phyloP scores from a whole-genome alignment of 345 rosid species.

The Gossypium rotundifolium region DNA sequence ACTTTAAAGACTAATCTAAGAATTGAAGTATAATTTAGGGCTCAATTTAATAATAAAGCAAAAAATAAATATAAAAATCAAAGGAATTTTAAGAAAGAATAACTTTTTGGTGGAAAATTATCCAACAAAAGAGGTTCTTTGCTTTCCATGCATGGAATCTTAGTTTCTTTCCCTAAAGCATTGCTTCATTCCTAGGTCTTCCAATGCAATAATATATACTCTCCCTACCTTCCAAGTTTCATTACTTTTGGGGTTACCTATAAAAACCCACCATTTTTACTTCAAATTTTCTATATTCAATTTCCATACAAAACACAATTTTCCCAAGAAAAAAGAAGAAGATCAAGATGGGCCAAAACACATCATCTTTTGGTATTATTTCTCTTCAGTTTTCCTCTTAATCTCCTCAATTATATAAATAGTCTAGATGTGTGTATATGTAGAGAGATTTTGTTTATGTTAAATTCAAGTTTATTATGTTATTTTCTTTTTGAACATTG shows the following conservation, averaged over 20 bases:
- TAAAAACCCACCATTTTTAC: neutral
- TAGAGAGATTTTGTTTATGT: neutral
- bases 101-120: no score
- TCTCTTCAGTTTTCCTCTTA: neutral
- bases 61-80: no score
- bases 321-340: neutral
- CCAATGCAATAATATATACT: neutral
- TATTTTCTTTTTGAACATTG: no score
- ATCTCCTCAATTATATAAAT: neutral
- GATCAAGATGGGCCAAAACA: conserved; percentile 16
- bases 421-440: neutral
- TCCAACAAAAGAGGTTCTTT: neutral
- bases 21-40: no score
- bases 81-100: no score
- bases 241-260: neutral
- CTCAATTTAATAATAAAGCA: no score
- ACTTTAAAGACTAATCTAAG: no score
- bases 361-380: conserved; percentile 20
- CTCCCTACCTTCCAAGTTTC: neutral
- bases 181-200: neutral
- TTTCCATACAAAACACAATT: neutral
- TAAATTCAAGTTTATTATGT: no score
- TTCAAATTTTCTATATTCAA: neutral
- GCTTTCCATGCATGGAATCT: neutral
- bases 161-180: neutral